Evolutionary conservation across 192 early-diverging fungal genomes (phyloP).

Genomic region (Haplosporangium gracile): DNA sequence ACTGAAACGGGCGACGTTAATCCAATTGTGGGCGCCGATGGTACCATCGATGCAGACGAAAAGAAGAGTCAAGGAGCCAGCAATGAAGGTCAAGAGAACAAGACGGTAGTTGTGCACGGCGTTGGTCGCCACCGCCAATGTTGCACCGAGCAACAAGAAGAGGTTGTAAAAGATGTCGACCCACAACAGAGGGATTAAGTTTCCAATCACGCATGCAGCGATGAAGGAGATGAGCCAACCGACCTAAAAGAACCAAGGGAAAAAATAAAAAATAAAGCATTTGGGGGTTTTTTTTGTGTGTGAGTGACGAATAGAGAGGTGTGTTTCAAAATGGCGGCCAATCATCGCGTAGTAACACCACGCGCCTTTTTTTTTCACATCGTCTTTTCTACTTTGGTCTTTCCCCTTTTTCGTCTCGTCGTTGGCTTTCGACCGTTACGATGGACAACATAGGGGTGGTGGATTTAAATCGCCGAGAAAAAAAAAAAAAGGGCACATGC

Average conservation of each 20-base stretch:
- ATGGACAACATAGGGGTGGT: background rate
- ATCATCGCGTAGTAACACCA: background rate
- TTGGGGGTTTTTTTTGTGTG: background rate
- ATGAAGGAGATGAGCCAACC: conserved; percentile 63
- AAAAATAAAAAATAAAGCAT: background rate
- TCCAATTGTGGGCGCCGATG: background rate
- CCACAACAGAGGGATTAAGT: conserved; percentile 28
- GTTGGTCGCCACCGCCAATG: conserved; percentile 44
- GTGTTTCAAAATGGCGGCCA: background rate
- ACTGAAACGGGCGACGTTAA: conserved; percentile 13
- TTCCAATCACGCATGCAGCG: conserved; percentile 38
- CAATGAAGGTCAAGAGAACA: conserved; percentile 56
- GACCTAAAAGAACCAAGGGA: conserved; percentile 23
- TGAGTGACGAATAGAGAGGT: background rate
- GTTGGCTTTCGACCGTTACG: background rate
- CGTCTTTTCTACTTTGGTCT: background rate
- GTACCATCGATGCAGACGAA: conserved; percentile 1
- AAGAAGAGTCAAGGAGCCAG: conserved; percentile 23
- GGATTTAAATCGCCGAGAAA: background rate
- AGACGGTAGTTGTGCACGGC: conserved; percentile 51
- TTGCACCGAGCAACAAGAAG: conserved; percentile 46
- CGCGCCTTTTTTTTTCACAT: background rate
- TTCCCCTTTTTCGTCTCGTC: background rate
- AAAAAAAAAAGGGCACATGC: background rate
- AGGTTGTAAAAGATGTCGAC: conserved; percentile 60